A percentile compares a stretch with the other conserved stretches of the same genome.
These are phyloP conservation scores for Trametes sanguinea DNA, from an alignment of 768 basidiomycete genomes.

Conservation along the genomic window DNA sequence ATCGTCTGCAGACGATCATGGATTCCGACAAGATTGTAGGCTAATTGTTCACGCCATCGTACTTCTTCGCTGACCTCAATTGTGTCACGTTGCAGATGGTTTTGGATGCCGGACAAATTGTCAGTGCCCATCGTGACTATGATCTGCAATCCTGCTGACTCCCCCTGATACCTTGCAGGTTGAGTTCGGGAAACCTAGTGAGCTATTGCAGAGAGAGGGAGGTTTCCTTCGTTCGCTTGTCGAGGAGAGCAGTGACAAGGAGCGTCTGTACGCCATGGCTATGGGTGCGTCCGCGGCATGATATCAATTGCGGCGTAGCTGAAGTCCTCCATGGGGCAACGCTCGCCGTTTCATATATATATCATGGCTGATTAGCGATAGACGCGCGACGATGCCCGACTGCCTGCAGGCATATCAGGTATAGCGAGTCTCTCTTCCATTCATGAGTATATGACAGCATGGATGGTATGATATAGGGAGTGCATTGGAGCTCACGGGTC, in stretches of 20 bases:
- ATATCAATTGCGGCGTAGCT: not conserved
- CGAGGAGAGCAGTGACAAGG: constrained; percentile 43
- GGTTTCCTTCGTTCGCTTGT: constrained; percentile 39
- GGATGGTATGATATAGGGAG: no score
- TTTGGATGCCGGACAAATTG: constrained; percentile 42
- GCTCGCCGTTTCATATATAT: no score
- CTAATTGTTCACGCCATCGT: not conserved
- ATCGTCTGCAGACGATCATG: constrained; percentile 56
- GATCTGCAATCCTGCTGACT: not conserved
- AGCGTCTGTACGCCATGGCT: constrained; percentile 36
- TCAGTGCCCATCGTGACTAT: constrained; percentile 22
- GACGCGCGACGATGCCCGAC: no score
- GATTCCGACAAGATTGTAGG: constrained; percentile 57
- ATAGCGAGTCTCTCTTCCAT: no score
- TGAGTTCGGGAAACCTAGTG: constrained; percentile 43
- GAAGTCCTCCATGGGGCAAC: no score
- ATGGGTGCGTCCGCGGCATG: not conserved
- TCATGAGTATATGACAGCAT: no score
- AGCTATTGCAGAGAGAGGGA: constrained; percentile 40
- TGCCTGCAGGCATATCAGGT: no score
- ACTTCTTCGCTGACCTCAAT: not conserved
- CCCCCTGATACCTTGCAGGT: constrained; percentile 22
- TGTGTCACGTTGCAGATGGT: constrained; percentile 37
- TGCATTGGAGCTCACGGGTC: no score
- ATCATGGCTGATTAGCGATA: no score